Base-by-base conservation (phyloP, 257 asterid species). In the Solanum appendiculatum region DNA sequence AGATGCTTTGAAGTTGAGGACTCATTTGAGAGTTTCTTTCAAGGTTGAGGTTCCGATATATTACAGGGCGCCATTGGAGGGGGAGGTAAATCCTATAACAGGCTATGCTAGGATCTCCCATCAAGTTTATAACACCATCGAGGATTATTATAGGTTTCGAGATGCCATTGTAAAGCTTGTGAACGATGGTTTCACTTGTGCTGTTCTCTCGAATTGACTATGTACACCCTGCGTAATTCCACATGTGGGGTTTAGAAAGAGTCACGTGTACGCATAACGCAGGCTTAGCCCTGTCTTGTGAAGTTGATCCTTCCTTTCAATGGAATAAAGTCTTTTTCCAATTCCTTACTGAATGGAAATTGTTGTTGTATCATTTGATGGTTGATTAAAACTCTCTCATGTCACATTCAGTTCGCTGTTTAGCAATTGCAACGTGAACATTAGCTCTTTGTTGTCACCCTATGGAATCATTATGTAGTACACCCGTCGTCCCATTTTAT, bases 31-130 rank as follows among this genome's bases (percentile, higher is more conserved):
- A 87, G 92, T 88, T 84, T 64, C 58, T 80, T 95, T 93, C 86
- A 88, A 89, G 88, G 92, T 95, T 68, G 98, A 95, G 91, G 98
- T 95, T n/a, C 99, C 98, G 0, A 95, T 96, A 82, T 93, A 95
- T 77, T 93, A 89, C 48, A 89, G 94, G 87, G 92, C 60, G 29
- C 92, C 94, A 0, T 37, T 89, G 85, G 95, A 93, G 39, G 98
- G 91, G 27, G 95, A 93, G 85, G 86, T 87, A 34, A 90, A 87
- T 29, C 85, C 91, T 1, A 70, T 93, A 39, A 93, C 98, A 1
- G 99, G 97, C 12, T 96, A 95, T 89, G 98, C 95, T 1, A 93
- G 99, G 90, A 96, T 96, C 85, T 95, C 99, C 64, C 97, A 96
- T 92, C 98, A 96, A 90, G 98, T 96, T 86, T 96, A 96, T 64